phyloP scores from a whole-genome alignment of 768 basidiomycete species.

The Podaxis carcinomalis region DNA sequence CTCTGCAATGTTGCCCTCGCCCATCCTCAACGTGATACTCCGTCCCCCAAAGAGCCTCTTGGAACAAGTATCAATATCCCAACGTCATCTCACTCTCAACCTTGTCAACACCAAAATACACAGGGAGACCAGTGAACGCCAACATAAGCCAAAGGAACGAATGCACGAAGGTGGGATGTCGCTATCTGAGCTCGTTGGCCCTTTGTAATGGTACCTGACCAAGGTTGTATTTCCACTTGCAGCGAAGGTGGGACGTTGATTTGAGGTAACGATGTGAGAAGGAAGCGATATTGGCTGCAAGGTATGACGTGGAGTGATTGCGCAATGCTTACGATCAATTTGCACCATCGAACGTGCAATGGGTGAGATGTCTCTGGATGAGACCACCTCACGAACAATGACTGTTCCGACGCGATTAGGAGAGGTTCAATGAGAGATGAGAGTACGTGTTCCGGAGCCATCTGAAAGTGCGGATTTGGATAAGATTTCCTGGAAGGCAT shows the following conservation, averaged over 20 bases:
- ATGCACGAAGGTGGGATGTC: slow-evolving; percentile 55
- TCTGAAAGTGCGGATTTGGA: slow-evolving; percentile 68
- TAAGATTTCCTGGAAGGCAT: slow-evolving; percentile 75
- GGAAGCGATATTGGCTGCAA: slow-evolving; percentile 60
- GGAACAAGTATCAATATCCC: slow-evolving; percentile 87
- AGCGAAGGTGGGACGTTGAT: slow-evolving; percentile 2
- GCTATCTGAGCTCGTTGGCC: slow-evolving; percentile 26
- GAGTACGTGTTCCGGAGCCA: slow-evolving; percentile 61
- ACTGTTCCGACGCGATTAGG: slow-evolving; percentile 51
- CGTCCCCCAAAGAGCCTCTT: slow-evolving; percentile 78
- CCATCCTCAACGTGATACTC: slow-evolving; percentile 42
- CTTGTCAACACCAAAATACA: slow-evolving; percentile 79
- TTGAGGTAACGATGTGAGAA: slow-evolving; percentile 21
- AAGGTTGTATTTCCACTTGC: slow-evolving; percentile 11
- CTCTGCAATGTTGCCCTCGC: slow-evolving; percentile 31
- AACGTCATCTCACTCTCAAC: slow-evolving; percentile 86
- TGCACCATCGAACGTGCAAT: slow-evolving; percentile 69
- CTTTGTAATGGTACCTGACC: slow-evolving; percentile 28
- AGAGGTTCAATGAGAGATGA: slow-evolving; percentile 88
- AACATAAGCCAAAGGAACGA: slow-evolving; percentile 68
- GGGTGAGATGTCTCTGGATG: slow-evolving; percentile 44
- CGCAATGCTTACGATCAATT: slow-evolving; percentile 75
- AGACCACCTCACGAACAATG: slow-evolving; percentile 34
- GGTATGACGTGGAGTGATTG: slow-evolving; percentile 80
- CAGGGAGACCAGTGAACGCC: slow-evolving; percentile 66